Base-by-base conservation (phyloP, 345 rosid genomes). In the Psidium friedrichsthalianum region DNA sequence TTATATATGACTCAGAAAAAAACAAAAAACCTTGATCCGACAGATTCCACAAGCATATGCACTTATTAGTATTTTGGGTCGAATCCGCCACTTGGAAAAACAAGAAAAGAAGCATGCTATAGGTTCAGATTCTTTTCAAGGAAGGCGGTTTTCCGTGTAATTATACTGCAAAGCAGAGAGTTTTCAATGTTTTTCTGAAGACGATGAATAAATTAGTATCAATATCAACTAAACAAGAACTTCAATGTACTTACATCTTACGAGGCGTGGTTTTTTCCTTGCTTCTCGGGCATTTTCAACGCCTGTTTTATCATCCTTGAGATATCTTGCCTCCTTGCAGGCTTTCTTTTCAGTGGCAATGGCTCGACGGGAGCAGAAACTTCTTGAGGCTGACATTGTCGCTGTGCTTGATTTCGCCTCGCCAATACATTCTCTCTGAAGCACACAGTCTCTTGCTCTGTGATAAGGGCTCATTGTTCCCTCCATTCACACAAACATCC, bases 261-360 rank as follows among this genome's bases (percentile, higher is more conserved):
- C 12, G 91, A 82, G 86, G 22, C 91, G 91, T 61, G 88, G 83
- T 51, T 86, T 91, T 82, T 87, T 93, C 89, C 86, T 91, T 4
- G 22, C 42, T 83, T 88, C 85, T 88, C 84, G 11, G 90, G 56
- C 58, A 87, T 82, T 85, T 85, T 86, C 87, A 76, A 44, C 54
- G 61, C 69, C 83, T 51, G 86, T 76, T 54, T 54, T 74, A 29
- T 85, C 82, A 82, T 84, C 59, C 12, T 84, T 86, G 76, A 86
- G 8, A 57, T 40, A 32, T 82, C 69, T 78, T 25, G 83, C 87
- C 88, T 51, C 61, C 14, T 58, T 8, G 89, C 85, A 57, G 86
- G 40, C 89, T 90, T 90, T 87, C 92, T 87, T 87, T 91, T 91
- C 51, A 84, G 90, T 83, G 86, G 89, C 84, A 87, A 54, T 83